Evolutionary conservation across 805 yeast species (phyloP).

Genomic region (Candida ponderosae): DNA sequence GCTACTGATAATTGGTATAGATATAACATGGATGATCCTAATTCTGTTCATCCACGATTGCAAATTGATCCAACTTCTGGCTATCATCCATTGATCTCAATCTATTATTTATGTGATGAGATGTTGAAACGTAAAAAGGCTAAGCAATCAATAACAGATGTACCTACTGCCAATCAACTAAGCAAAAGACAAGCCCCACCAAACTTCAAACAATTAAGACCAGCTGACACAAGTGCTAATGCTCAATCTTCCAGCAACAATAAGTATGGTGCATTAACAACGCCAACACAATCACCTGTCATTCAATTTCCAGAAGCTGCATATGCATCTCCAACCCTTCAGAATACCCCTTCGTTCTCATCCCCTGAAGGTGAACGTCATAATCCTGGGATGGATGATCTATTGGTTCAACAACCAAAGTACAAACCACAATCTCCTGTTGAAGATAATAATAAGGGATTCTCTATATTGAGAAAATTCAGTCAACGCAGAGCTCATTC

Average conservation of each 20-base stretch:
- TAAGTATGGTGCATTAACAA: constrained; percentile 7
- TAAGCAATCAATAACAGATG: constrained; percentile 34
- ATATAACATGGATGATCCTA: constrained; percentile 33
- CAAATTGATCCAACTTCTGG: constrained; percentile 63
- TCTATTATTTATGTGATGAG: constrained; percentile 82
- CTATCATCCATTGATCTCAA: constrained; percentile 81
- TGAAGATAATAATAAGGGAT: constrained; percentile 16
- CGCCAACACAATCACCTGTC: constrained; percentile 33
- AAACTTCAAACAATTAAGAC: background rate
- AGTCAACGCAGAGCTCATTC: constrained; percentile 21
- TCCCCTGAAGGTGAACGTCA: constrained; percentile 34
- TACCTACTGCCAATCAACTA: constrained; percentile 12
- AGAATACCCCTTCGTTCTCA: constrained; percentile 28
- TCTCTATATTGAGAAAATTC: constrained; percentile 21
- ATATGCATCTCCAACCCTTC: constrained; percentile 43
- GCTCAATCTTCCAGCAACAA: constrained; percentile 4
- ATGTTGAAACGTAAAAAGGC: constrained; percentile 64
- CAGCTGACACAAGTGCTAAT: background rate
- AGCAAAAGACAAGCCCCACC: background rate
- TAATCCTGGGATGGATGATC: constrained; percentile 28
- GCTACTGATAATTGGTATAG: constrained; percentile 63
- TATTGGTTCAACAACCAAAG: constrained; percentile 24
- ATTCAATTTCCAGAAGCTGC: constrained; percentile 40
- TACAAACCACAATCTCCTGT: constrained; percentile 25
- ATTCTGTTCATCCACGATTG: constrained; percentile 1